Percentiles rank a stretch among this genome's conserved stretches.
phyloP scores from a whole-genome alignment of 225 moss, liverwort and hornwort genomes.

The Bryoerythrophyllum caledonicum region DNA sequence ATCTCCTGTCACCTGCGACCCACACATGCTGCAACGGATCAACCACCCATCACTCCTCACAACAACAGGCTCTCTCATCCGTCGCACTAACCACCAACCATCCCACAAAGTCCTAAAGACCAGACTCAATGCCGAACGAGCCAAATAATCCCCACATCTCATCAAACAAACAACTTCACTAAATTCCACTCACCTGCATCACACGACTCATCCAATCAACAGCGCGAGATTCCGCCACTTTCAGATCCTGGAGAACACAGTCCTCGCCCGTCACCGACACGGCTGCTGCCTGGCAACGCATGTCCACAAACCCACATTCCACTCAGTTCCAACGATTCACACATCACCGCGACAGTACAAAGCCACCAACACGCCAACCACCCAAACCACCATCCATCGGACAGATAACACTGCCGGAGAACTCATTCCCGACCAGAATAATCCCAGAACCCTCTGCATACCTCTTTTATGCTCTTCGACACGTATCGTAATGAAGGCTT shows the following conservation, averaged over 20 bases:
- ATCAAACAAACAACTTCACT: background rate
- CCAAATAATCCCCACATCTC: background rate
- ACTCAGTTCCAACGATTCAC: conserved; percentile 9
- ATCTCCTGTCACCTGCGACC: conserved; percentile 69
- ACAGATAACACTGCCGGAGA: conserved; percentile 26
- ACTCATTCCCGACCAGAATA: conserved; percentile 17
- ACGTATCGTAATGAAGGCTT: conserved; percentile 71
- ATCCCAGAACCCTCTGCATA: conserved; percentile 39
- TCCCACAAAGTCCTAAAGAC: background rate
- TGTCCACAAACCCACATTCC: background rate
- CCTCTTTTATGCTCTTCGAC: conserved; percentile 72
- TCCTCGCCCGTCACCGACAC: conserved; percentile 66
- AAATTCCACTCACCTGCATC: conserved; percentile 57
- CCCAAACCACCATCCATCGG: background rate
- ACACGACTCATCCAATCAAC: conserved; percentile 65
- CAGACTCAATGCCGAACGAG: background rate
- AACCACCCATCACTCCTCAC: background rate
- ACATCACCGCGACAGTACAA: conserved; percentile 54
- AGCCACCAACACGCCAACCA: no score
- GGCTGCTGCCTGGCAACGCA: conserved; percentile 49
- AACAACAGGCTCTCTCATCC: background rate
- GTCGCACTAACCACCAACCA: background rate
- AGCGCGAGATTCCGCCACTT: conserved; percentile 51
- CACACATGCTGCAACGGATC: background rate
- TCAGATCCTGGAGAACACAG: conserved; percentile 70